A percentile compares a stretch with the other conserved stretches of the same genome.
Evolutionary conservation across 768 basidiomycete species (phyloP).

Genomic region (Exsudoporus frostii): DNA sequence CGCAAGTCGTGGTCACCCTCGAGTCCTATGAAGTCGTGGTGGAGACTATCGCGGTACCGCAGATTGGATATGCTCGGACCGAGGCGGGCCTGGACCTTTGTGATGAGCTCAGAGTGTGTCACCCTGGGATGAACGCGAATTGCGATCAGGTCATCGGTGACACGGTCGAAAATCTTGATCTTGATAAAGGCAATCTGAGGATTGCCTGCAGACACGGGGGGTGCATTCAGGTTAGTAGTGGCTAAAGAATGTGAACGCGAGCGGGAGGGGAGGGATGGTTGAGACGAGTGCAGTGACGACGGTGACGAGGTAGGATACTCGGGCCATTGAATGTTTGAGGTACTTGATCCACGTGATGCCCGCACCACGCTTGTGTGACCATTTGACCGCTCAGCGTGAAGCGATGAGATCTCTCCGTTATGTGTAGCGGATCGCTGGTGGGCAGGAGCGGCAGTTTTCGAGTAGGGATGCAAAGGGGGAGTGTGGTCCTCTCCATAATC

Average conservation of each 20-base stretch:
- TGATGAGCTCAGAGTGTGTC: slow-evolving; percentile 80
- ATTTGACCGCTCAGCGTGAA: slow-evolving; percentile 32
- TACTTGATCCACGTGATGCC: slow-evolving; percentile 31
- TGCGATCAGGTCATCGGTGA: slow-evolving; percentile 93
- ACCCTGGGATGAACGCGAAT: slow-evolving; percentile 95
- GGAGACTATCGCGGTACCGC: slow-evolving; percentile 72
- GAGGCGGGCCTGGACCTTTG: slow-evolving; percentile 85
- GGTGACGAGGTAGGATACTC: slow-evolving; percentile 39
- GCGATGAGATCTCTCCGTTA: slow-evolving; percentile 31
- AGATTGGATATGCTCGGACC: slow-evolving; percentile 69
- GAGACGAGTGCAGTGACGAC: slow-evolving; percentile 48
- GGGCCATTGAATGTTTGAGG: slow-evolving; percentile 27
- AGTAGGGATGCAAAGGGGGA: slow-evolving; percentile 37
- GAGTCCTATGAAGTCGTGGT: slow-evolving; percentile 61
- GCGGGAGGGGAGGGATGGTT: slow-evolving; percentile 50
- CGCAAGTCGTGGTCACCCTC: slow-evolving; percentile 61
- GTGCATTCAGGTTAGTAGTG: slow-evolving; percentile 51
- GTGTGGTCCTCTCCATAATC: slow-evolving; percentile 56
- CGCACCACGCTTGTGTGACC: slow-evolving; percentile 18
- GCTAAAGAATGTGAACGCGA: slow-evolving; percentile 59
- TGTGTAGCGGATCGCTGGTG: slow-evolving; percentile 50
- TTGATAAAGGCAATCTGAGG: slow-evolving; percentile 90
- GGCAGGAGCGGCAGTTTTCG: slow-evolving; percentile 27
- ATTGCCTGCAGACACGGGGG: slow-evolving; percentile 73
- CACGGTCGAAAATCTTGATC: slow-evolving; percentile 95